phyloP scores from a whole-genome alignment of 805 yeast species.

The Sungouiozyma ichnusensis region DNA sequence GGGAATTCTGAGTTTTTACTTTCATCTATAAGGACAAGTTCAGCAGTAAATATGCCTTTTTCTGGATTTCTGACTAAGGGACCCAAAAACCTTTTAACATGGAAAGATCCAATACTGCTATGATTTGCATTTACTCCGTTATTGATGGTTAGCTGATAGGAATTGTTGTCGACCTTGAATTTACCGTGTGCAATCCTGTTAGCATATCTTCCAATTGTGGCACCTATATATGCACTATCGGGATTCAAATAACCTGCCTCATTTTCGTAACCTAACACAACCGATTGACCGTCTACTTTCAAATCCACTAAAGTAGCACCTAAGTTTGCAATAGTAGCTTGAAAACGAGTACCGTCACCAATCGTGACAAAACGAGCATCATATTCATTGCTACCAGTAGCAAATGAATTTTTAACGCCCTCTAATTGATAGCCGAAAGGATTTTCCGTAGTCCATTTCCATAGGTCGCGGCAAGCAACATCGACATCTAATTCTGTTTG shows the following conservation, averaged over 20 bases:
- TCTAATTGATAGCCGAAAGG: slow-evolving; percentile 46
- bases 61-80: slow-evolving; percentile 35
- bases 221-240: slow-evolving; percentile 46
- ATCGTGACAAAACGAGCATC: slow-evolving; percentile 22
- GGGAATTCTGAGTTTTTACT: slow-evolving; percentile 51
- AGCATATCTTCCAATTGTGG: slow-evolving; percentile 57
- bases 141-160: slow-evolving; percentile 34
- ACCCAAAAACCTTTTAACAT: slow-evolving; percentile 41
- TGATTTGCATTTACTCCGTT: slow-evolving; percentile 39
- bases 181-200: slow-evolving; percentile 43
- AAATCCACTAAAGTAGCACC: slow-evolving; percentile 43
- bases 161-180: slow-evolving; percentile 33
- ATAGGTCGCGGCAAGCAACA: slow-evolving; percentile 59
- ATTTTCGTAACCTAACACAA: slow-evolving; percentile 33
- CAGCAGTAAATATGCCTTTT: slow-evolving; percentile 25
- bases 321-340: slow-evolving; percentile 36
- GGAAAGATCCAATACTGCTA: slow-evolving; percentile 45
- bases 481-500: slow-evolving; percentile 43
- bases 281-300: slow-evolving; percentile 30
- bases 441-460: slow-evolving; percentile 67
- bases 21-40: slow-evolving; percentile 34
- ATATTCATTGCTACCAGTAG: slow-evolving; percentile 15
- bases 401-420: slow-evolving; percentile 18
- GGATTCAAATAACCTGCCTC: slow-evolving; percentile 23
- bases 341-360: slow-evolving; percentile 26